Conservation (phyloP, 1,139 yeast species). For the Saccharomycopsis hybrid region DNA sequence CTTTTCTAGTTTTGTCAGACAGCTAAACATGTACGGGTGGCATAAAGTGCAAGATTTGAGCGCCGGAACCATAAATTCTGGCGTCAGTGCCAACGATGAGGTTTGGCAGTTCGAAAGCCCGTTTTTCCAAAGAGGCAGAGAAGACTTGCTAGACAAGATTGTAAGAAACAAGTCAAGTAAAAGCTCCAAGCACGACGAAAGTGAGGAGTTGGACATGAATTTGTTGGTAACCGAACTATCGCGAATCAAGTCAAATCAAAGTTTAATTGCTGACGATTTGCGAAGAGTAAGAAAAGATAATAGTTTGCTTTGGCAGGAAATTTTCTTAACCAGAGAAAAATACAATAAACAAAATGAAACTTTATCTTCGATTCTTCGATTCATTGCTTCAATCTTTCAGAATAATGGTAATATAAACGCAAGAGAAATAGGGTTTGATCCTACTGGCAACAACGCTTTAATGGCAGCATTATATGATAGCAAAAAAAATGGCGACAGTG, state of each 20-base stretch:
- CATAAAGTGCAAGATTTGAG: constrained; percentile 84
- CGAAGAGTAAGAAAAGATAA: constrained; percentile 80
- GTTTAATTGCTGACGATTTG: constrained; percentile 76
- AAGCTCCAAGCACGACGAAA: constrained; percentile 34
- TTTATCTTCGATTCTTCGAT: constrained; percentile 78
- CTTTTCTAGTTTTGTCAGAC: constrained; percentile 92
- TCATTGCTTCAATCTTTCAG: constrained; percentile 80
- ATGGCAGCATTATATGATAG: constrained; percentile 14
- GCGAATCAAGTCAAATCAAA: constrained; percentile 67
- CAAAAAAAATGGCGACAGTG: constrained; percentile 5
- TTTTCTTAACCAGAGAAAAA: constrained; percentile 74
- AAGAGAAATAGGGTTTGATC: constrained; percentile 27
- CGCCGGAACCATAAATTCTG: constrained; percentile 20
- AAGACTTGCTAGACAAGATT: constrained; percentile 69
- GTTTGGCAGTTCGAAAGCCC: constrained; percentile 77
- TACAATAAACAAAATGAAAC: constrained; percentile 83
- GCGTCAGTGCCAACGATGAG: constrained; percentile 23
- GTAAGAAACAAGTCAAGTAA: constrained; percentile 37
- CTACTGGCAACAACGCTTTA: constrained; percentile 5
- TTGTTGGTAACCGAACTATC: constrained; percentile 68
- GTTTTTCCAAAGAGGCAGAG: constrained; percentile 63
- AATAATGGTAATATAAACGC: constrained; percentile 46
- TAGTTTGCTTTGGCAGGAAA: constrained; percentile 86
- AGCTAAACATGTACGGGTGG: constrained; percentile 97
- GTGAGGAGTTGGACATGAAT: constrained; percentile 46